Evolutionary conservation across 1,284 basidiomycete genomes (phyloP), one percentile per base, ranked within the genome.

Genomic region (Sporisorium scitamineum): DNA sequence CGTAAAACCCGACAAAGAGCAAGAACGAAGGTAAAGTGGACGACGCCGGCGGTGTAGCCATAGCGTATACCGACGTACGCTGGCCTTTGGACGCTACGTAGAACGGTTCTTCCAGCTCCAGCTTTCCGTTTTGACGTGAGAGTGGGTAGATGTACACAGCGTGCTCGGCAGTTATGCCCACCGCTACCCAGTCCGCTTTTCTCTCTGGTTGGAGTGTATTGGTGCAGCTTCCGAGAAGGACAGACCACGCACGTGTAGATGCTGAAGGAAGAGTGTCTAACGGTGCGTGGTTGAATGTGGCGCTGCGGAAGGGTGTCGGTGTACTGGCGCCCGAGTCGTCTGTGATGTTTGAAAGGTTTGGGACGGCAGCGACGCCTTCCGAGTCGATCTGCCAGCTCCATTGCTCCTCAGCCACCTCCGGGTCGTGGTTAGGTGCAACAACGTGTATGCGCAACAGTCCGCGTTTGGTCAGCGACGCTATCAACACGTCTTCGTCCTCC

Each of bases 1-100:
- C 74, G 24, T 70, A 79, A 31, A 64, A 76, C 3, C 77, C 77
- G 2, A 61, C 74, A 37, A 76, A 79, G n/a, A 79, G 67, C 31
- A 76, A 41, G 34, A 70, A 70, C 3, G 37, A 9, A 0, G 76
- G 76, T 5, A 79, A 22, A 18, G 18, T 42, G 4, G 69, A 61
- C 2, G 8, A 14, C 0, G n/a, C 4, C 0, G 69, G 68, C 10
- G 70, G 37, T 0, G 54, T 62, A 5, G 64, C 61, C 45, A 75
- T 58, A 0, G 76, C 72, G 39, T 71, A 78, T 10, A 71, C 76
- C 6, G 59, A 54, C 1, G 68, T 69, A 1, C 45, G 37, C 27
- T 54, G 55, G 0, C 61, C 60, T 1, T 56, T 63, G 0, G 56
- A 59, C 6, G 71, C 66, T 0, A 69, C 66, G 22, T 32, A 29